Conservation (phyloP, 495 filamentous ascomycete species). For the Astrothelium subdiscretum region DNA sequence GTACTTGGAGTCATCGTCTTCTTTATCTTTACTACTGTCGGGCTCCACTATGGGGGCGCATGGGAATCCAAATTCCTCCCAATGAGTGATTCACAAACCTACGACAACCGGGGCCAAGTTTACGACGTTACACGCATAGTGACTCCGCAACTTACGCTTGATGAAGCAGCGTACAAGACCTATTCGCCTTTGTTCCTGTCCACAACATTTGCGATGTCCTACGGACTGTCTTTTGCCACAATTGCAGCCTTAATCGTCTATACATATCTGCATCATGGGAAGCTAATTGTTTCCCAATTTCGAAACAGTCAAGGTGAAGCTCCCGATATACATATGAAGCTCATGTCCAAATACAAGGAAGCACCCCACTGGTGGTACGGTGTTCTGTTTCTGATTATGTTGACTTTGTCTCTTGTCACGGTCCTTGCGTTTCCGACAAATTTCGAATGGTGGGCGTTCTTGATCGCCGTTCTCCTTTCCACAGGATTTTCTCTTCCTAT, state of each 20-base stretch:
- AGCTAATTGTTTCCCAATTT: constrained; percentile 15
- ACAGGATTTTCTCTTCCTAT: constrained; percentile 65
- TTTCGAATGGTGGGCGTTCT: constrained; percentile 29
- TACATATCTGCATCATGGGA: constrained; percentile 55
- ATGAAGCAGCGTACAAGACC: constrained; percentile 52
- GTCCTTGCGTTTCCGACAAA: constrained; percentile 39
- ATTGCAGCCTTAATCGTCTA: constrained; percentile 59
- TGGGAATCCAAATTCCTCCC: constrained; percentile 74
- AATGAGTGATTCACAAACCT: constrained; percentile 61
- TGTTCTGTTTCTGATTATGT: neutral
- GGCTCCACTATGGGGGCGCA: constrained; percentile 39
- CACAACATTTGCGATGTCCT: constrained; percentile 67
- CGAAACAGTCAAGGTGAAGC: constrained; percentile 40
- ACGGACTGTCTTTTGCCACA: constrained; percentile 68
- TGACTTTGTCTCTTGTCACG: neutral
- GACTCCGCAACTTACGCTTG: constrained; percentile 56
- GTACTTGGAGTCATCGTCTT: constrained; percentile 38
- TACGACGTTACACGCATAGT: constrained; percentile 67
- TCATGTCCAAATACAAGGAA: constrained; percentile 65
- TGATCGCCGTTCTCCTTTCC: constrained; percentile 14
- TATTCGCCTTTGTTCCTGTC: constrained; percentile 73
- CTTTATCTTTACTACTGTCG: constrained; percentile 15
- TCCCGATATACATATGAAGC: constrained; percentile 49
- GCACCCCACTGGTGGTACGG: constrained; percentile 63
- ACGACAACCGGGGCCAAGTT: constrained; percentile 64